Evolutionary conservation across 371 early-diverging fungal species (phyloP).

Genomic region (Parasitella parasitica): DNA sequence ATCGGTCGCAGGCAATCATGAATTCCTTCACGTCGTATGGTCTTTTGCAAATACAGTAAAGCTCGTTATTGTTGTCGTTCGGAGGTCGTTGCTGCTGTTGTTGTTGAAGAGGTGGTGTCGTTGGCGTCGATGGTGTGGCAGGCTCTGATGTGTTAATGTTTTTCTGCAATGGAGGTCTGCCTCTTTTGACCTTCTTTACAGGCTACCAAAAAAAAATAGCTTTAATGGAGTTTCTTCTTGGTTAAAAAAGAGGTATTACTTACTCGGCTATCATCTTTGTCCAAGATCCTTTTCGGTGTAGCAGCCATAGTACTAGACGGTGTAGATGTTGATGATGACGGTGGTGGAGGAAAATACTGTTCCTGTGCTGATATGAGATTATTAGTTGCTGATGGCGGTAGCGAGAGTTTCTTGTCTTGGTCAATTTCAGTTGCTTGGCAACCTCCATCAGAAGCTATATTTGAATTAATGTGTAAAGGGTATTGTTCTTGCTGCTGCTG

Average conservation of each 20-base stretch:
- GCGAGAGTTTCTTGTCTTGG: neutral
- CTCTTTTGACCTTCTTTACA: slow-evolving; percentile 26
- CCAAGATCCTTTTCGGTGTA: neutral
- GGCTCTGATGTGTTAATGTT: neutral
- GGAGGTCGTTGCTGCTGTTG: neutral
- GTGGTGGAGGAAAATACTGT: neutral
- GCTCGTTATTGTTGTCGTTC: slow-evolving; percentile 3
- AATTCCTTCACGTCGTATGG: slow-evolving; percentile 49
- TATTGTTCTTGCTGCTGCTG: slow-evolving; percentile 7
- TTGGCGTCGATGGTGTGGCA: neutral
- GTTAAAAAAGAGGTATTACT: neutral
- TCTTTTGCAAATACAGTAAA: slow-evolving; percentile 55
- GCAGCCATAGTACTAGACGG: neutral
- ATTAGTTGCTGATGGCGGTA: neutral
- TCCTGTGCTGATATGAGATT: neutral
- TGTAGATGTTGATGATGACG: neutral
- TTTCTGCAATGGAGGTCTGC: slow-evolving; percentile 18
- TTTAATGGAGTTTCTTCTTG: neutral
- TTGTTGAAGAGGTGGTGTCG: neutral
- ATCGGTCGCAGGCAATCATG: slow-evolving; percentile 62
- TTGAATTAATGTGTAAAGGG: slow-evolving; percentile 3
- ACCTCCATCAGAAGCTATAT: neutral
- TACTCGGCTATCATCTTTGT: neutral
- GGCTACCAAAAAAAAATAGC: neutral
- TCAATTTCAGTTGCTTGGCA: slow-evolving; percentile 8